Conservation (phyloP, 2,329 filamentous ascomycete genomes). For the Sporothrix brasiliensis region DNA sequence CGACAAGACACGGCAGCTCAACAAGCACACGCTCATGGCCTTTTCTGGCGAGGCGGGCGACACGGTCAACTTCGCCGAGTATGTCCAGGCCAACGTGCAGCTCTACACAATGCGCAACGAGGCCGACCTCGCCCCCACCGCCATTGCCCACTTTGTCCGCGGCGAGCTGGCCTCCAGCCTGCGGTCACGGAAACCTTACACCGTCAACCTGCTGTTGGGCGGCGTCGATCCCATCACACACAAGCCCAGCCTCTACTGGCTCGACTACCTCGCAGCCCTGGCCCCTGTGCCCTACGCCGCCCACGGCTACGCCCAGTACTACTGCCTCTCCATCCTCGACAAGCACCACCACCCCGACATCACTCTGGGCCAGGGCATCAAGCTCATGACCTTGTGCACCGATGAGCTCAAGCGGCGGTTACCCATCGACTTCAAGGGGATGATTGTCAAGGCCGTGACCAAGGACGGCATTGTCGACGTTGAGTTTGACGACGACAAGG, state of each 20-base stretch:
- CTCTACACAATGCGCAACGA: slow-evolving; percentile 99
- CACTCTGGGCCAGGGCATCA: slow-evolving; percentile 82
- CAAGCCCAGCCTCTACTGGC: slow-evolving; percentile 93
- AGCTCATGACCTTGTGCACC: slow-evolving; percentile 91
- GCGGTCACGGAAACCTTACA: slow-evolving; percentile 91
- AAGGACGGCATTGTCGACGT: slow-evolving; percentile 89
- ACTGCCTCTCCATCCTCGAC: slow-evolving; percentile 95
- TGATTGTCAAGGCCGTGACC: slow-evolving; percentile 90
- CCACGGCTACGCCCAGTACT: slow-evolving; percentile 99
- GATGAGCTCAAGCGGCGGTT: slow-evolving; percentile 96
- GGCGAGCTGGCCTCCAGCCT: slow-evolving; percentile 89
- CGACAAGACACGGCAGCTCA: slow-evolving; percentile 92
- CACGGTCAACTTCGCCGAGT: slow-evolving; percentile 98
- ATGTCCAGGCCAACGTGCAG: slow-evolving; percentile 97
- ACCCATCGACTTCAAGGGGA: slow-evolving; percentile 98
- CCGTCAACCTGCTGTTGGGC: slow-evolving; percentile 92
- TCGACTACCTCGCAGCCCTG: slow-evolving; percentile 91
- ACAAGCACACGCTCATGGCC: slow-evolving; percentile 92
- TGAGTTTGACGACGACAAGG: slow-evolving; percentile 79
- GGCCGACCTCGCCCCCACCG: slow-evolving; percentile 84
- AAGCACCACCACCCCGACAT: slow-evolving; percentile 99
- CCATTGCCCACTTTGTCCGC: slow-evolving; percentile 89
- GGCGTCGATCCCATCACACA: slow-evolving; percentile 90
- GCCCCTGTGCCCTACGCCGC: slow-evolving; percentile 92
- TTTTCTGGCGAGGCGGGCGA: slow-evolving; percentile 96